A percentile compares a stretch with the other conserved stretches of the same genome.
phyloP scores from a whole-genome alignment of 352 stramenopile genomes.

The Phytophthora sp. region DNA sequence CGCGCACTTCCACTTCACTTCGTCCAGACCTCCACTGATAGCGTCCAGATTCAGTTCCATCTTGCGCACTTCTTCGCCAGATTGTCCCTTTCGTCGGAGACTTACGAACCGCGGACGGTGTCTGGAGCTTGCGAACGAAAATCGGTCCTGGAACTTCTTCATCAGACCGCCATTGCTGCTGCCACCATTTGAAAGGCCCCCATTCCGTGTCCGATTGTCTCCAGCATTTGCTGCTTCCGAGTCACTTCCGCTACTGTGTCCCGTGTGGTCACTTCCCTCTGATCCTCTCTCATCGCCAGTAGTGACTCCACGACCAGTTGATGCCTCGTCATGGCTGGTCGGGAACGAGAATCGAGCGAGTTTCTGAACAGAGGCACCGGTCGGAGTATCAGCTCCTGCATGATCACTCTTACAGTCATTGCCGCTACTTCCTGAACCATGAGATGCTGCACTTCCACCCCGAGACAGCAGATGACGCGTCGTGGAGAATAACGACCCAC shows the following conservation, averaged over 20 bases:
- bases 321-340: constrained; percentile 42
- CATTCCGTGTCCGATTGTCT: constrained; percentile 26
- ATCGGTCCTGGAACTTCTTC: constrained; percentile 81
- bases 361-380: constrained; percentile 61
- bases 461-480: constrained; percentile 75
- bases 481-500: constrained; percentile 72
- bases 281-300: constrained; percentile 48
- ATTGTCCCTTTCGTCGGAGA: constrained; percentile 73
- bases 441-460: constrained; percentile 26
- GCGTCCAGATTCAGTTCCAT: constrained; percentile 85
- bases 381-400: constrained; percentile 50
- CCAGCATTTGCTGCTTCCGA: constrained; percentile 33
- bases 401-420: constrained; percentile 42
- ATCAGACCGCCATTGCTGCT: constrained; percentile 63
- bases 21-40: constrained; percentile 83
- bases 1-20: constrained; percentile 89
- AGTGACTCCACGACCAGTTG: constrained; percentile 36
- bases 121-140: constrained; percentile 68
- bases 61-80: constrained; percentile 68
- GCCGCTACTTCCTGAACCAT: constrained; percentile 30
- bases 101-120: constrained; percentile 57
- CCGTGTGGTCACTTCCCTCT: constrained; percentile 46
- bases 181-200: constrained; percentile 28
- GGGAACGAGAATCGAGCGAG: constrained; percentile 49
- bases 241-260: constrained; percentile 56